These are phyloP conservation scores for Tricholomella constricta DNA, from an alignment of 768 basidiomycete species.

Conservation along the genomic window DNA sequence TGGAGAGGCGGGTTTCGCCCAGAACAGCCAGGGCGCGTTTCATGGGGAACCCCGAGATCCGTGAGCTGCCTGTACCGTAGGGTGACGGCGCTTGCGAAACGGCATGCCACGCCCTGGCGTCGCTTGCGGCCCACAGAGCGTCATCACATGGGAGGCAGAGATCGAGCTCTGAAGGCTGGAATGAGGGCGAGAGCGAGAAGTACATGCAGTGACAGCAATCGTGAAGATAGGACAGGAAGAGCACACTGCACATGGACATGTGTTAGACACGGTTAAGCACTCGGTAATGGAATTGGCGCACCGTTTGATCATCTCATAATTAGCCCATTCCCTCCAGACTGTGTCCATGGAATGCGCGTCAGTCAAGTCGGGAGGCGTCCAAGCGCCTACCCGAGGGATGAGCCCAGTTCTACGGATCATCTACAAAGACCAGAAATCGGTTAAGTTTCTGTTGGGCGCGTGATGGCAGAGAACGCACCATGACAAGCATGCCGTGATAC, in stretches of 20 bases:
- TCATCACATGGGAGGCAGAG: constrained; percentile 60
- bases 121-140: constrained; percentile 51
- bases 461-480: constrained; percentile 38
- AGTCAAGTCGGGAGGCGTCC: constrained; percentile 43
- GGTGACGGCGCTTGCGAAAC: constrained; percentile 40
- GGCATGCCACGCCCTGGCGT: constrained; percentile 50
- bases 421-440: constrained; percentile 23
- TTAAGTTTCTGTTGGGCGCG: background rate
- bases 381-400: constrained; percentile 43
- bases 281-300: constrained; percentile 23
- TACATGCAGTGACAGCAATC: constrained; percentile 59
- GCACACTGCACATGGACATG: constrained; percentile 33
- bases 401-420: constrained; percentile 51
- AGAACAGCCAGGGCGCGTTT: constrained; percentile 36
- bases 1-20: constrained; percentile 31
- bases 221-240: constrained; percentile 55
- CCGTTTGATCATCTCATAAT: constrained; percentile 61
- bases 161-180: constrained; percentile 48
- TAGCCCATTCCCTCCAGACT: constrained; percentile 59
- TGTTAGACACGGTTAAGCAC: constrained; percentile 4
- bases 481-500: constrained; percentile 64
- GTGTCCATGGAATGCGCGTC: constrained; percentile 38
- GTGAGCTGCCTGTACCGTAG: constrained; percentile 37
- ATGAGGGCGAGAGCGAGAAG: constrained; percentile 50
- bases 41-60: constrained; percentile 41